phyloP scores from a whole-genome alignment of 179 eudicot genomes.

The Beta corolliflora region DNA sequence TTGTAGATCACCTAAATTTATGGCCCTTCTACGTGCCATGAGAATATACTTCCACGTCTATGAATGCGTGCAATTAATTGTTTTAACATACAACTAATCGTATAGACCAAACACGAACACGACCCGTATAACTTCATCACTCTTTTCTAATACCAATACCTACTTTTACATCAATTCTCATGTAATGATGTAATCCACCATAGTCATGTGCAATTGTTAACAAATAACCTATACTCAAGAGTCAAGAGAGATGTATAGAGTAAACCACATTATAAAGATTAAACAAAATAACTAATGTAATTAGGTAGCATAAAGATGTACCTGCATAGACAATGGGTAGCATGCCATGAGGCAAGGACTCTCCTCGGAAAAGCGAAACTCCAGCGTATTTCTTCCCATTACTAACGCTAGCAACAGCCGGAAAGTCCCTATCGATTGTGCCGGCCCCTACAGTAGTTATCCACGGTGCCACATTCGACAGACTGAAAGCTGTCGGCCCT shows the following conservation, averaged over 20 bases:
- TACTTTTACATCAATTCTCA: background rate
- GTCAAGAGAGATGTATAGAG: background rate
- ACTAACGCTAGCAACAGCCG: slow-evolving; percentile 62
- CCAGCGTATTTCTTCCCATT: slow-evolving; percentile 61
- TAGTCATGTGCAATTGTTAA: background rate
- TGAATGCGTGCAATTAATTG: background rate
- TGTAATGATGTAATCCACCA: background rate
- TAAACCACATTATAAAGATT: background rate
- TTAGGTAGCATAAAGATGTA: slow-evolving; percentile 8
- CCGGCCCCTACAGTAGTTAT: slow-evolving; percentile 92
- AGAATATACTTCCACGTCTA: background rate
- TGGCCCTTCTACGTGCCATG: background rate
- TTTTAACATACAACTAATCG: background rate
- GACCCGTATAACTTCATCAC: background rate
- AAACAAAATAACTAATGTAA: background rate
- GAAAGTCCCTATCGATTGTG: slow-evolving; percentile 75
- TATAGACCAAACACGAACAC: no score
- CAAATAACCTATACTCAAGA: background rate
- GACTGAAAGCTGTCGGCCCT: slow-evolving; percentile 60
- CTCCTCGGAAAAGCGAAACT: slow-evolving; percentile 69
- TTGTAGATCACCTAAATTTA: slow-evolving; percentile 7
- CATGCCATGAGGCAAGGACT: slow-evolving; percentile 39
- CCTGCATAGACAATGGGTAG: slow-evolving; percentile 73
- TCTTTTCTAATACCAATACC: background rate
- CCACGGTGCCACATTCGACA: slow-evolving; percentile 87